These are phyloP conservation scores for Takashimella tepidaria DNA, from an alignment of 1,284 basidiomycete species.

Conservation along the genomic window DNA sequence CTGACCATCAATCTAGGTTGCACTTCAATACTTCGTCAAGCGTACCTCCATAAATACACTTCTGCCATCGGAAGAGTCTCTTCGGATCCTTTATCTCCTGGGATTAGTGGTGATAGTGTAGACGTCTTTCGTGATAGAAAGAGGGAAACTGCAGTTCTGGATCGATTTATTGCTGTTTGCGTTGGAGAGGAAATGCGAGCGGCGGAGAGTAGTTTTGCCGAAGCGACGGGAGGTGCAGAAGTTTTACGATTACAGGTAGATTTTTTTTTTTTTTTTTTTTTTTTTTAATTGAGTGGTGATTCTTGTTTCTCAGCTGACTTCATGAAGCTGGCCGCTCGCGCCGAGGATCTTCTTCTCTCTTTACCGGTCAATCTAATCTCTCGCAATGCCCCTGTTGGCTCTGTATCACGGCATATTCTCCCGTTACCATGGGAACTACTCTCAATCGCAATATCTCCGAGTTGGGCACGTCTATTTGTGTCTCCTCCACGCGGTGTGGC, in stretches of 20 bases:
- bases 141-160: conserved; percentile 38
- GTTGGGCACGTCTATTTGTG: conserved; percentile 32
- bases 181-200: conserved; percentile 34
- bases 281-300: not conserved
- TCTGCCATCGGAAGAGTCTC: not conserved
- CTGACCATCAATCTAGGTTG: not conserved
- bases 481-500: not conserved
- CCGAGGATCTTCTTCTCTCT: conserved; percentile 36
- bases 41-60: not conserved
- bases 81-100: not conserved
- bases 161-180: conserved; percentile 39
- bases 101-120: not conserved
- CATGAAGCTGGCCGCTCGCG: conserved; percentile 30
- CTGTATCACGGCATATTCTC: conserved; percentile 3
- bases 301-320: not conserved
- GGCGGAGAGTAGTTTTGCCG: conserved; percentile 31
- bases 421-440: conserved; percentile 32
- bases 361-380: conserved; percentile 23
- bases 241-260: conserved; percentile 32
- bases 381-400: not conserved
- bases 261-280: not conserved
- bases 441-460: conserved; percentile 26
- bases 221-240: conserved; percentile 27
- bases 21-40: not conserved
- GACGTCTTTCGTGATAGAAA: not conserved